A percentile compares a stretch with the other conserved stretches of the same genome.
Conservation (phyloP, 208 protist species). For the Leptomonas pyrrhocoris region DNA sequence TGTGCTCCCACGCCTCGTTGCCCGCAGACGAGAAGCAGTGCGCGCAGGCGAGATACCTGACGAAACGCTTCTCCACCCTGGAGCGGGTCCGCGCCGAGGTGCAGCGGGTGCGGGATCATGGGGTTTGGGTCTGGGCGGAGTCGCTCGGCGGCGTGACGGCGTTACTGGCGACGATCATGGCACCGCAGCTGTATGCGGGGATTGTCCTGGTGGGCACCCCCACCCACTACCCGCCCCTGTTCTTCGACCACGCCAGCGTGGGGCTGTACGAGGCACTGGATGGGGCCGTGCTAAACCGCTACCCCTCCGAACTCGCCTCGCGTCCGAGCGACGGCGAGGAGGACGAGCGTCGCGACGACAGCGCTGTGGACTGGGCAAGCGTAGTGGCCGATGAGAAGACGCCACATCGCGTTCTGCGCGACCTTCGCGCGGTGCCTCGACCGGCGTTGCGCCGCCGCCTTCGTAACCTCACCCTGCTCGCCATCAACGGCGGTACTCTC, state of each 20-base stretch:
- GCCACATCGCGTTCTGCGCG: constrained; percentile 32
- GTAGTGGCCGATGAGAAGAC: constrained; percentile 21
- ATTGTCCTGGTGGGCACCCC: constrained; percentile 71
- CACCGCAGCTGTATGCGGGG: constrained; percentile 65
- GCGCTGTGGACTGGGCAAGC: constrained; percentile 29
- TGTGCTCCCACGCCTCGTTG: constrained; percentile 33
- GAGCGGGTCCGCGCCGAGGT: constrained; percentile 60
- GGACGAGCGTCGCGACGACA: constrained; percentile 1
- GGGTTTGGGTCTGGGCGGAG: constrained; percentile 80
- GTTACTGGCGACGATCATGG: constrained; percentile 56
- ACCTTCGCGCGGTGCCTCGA: constrained; percentile 36
- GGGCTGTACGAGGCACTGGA: constrained; percentile 55
- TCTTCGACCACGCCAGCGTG: constrained; percentile 65
- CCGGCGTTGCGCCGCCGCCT: constrained; percentile 44
- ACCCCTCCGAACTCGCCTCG: constrained; percentile 4
- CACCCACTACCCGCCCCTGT: constrained; percentile 66
- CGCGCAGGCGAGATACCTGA: constrained; percentile 31
- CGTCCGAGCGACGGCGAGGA: background rate
- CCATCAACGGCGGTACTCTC: constrained; percentile 70
- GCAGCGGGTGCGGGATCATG: constrained; percentile 37
- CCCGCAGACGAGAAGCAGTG: constrained; percentile 22
- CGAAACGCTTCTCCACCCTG: constrained; percentile 45
- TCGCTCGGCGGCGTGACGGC: constrained; percentile 70
- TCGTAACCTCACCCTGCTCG: constrained; percentile 45
- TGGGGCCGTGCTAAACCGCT: constrained; percentile 37